A percentile compares a stretch with the other conserved stretches of the same genome.
Conservation (phyloP, 306 rosid species). For the Pyrus betulifolia region DNA sequence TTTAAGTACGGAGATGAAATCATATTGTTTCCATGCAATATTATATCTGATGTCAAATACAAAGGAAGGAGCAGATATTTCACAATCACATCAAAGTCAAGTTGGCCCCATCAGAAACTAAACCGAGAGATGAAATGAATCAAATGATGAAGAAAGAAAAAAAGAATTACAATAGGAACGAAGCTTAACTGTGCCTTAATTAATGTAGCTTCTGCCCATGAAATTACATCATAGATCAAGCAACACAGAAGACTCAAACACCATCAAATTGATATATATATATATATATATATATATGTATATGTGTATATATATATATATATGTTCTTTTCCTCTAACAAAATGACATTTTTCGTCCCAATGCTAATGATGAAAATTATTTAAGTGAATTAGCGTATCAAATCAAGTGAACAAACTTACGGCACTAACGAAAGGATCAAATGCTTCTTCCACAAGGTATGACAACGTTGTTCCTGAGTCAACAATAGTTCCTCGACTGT, state of each 20-base stretch:
- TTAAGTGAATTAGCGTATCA: background rate
- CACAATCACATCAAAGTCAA: background rate
- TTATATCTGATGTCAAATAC: background rate
- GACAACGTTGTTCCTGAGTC: constrained; percentile 91
- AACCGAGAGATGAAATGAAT: background rate
- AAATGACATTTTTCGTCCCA: background rate
- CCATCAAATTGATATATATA: background rate
- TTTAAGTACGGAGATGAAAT: background rate
- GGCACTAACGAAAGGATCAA: constrained; percentile 66
- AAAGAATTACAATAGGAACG: background rate
- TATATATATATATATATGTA: too few relatives aligned
- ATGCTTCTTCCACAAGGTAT: constrained; percentile 82
- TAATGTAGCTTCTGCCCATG: background rate
- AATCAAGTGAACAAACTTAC: constrained; percentile 42
- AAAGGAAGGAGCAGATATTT: background rate
- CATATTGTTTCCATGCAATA: background rate
- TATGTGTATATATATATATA: background rate
- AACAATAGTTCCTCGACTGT: constrained; percentile 72
- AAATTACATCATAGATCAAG: background rate
- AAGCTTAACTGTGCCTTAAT: background rate
- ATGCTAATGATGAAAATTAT: background rate
- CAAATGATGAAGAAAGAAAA: background rate
- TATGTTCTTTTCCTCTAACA: background rate
- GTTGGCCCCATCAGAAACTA: background rate
- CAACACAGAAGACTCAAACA: background rate